Conservation (phyloP, 148 eudicot species). For the Vaccinium macrocarpon region DNA sequence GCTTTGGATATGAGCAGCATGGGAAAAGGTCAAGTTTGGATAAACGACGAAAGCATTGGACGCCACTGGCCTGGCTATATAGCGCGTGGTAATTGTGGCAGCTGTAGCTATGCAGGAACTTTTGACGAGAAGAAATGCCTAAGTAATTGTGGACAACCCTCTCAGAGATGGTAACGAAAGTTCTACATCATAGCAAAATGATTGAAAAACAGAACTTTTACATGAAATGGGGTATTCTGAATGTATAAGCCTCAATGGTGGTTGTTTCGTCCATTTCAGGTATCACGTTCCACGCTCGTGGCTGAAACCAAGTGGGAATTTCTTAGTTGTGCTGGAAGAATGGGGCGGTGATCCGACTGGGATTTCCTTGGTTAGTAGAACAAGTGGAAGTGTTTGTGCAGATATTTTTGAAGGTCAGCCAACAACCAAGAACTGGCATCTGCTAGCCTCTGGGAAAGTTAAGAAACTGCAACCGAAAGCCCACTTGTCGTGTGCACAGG, state of each 20-base stretch:
- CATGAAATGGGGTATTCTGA: not conserved
- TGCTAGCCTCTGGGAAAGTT: constrained; percentile 9
- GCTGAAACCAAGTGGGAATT: constrained; percentile 61
- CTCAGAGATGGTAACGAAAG: constrained; percentile 68
- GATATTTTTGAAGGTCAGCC: constrained; percentile 14
- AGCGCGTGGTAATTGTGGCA: constrained; percentile 51
- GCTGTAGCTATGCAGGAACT: constrained; percentile 63
- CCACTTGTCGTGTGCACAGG: constrained; percentile 6
- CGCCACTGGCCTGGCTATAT: constrained; percentile 74
- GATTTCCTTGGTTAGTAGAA: constrained; percentile 60
- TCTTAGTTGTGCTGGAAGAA: constrained; percentile 73
- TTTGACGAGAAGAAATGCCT: constrained; percentile 55
- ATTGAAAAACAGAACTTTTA: not conserved
- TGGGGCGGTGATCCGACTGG: constrained; percentile 70
- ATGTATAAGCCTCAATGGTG: not conserved
- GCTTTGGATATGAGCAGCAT: constrained; percentile 76
- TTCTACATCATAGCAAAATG: not conserved
- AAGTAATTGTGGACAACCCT: constrained; percentile 64
- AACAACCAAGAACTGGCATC: constrained; percentile 8
- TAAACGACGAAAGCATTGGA: constrained; percentile 72
- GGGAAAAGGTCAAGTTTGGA: constrained; percentile 83
- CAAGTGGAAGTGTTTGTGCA: constrained; percentile 19
- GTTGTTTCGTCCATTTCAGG: constrained; percentile 38
- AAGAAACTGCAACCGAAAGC: constrained; percentile 7
- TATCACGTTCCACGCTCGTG: constrained; percentile 85